phyloP scores from a whole-genome alignment of 371 early-diverging fungal species.

The Gilbertella persicaria region DNA sequence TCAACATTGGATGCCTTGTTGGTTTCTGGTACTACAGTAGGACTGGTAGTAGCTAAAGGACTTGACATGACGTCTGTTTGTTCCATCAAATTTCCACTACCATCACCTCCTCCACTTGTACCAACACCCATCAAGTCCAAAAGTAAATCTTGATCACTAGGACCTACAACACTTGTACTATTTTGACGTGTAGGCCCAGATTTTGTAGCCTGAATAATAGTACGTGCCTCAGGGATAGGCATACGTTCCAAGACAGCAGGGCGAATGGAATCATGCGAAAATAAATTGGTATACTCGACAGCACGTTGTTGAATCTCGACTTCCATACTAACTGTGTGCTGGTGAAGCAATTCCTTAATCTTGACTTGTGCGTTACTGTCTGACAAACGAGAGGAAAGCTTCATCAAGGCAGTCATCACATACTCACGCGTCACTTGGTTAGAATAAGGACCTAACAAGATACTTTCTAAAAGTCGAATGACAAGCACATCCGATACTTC shows the following conservation, averaged over 20 bases:
- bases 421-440: constrained; percentile 81
- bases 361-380: constrained; percentile 42
- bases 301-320: constrained; percentile 95
- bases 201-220: constrained; percentile 35
- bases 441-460: constrained; percentile 80
- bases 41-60: constrained; percentile 16
- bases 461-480: constrained; percentile 67
- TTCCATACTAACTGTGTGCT: constrained; percentile 74
- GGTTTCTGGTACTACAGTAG: constrained; percentile 21
- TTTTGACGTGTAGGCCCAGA: constrained; percentile 29
- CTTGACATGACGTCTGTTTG: constrained; percentile 32
- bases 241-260: constrained; percentile 90
- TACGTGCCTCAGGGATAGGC: constrained; percentile 82
- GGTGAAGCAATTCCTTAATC: constrained; percentile 62
- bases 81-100: constrained; percentile 36
- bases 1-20: constrained; percentile 62
- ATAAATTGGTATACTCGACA: constrained; percentile 84
- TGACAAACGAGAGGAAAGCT: constrained; percentile 81
- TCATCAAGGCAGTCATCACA: constrained; percentile 84
- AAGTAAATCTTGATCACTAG: constrained; percentile 62
- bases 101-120: constrained; percentile 40
- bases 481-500: constrained; percentile 78
- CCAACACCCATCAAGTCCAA: constrained; percentile 85
- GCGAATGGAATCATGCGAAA: constrained; percentile 74
- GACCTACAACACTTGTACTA: constrained; percentile 38